These are phyloP conservation scores for Lachancea fermentati DNA, from an alignment of 805 yeast genomes.

Conservation along the genomic window DNA sequence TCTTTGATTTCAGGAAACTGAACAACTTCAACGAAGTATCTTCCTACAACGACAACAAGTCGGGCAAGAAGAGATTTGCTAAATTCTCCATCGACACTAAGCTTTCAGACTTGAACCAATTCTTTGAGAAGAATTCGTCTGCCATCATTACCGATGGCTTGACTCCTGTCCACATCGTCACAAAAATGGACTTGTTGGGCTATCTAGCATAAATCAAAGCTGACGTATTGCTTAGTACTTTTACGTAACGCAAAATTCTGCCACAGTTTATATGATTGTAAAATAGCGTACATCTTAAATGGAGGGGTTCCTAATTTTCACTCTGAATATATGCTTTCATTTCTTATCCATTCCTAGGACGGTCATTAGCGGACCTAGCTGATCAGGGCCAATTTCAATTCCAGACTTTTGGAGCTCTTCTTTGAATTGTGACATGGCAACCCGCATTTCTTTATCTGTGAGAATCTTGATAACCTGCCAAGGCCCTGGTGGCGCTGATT, in stretches of 20 bases:
- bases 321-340: not conserved
- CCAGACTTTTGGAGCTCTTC: slow-evolving; percentile 25
- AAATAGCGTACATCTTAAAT: no score
- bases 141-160: slow-evolving; percentile 76
- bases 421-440: slow-evolving; percentile 23
- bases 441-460: slow-evolving; percentile 23
- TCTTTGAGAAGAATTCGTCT: slow-evolving; percentile 79
- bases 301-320: not conserved
- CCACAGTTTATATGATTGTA: no score
- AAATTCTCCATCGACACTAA: slow-evolving; percentile 62
- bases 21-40: slow-evolving; percentile 54
- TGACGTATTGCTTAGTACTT: no score
- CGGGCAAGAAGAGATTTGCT: slow-evolving; percentile 60
- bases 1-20: slow-evolving; percentile 70
- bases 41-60: slow-evolving; percentile 55
- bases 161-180: slow-evolving; percentile 77
- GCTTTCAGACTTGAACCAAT: slow-evolving; percentile 61
- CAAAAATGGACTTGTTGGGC: slow-evolving; percentile 77
- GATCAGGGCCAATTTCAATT: slow-evolving; percentile 25
- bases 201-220: slow-evolving; percentile 29
- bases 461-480: slow-evolving; percentile 27
- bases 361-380: slow-evolving; percentile 25
- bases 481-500: slow-evolving; percentile 15
- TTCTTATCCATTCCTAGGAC: slow-evolving; percentile 25
- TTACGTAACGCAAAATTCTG: no score